phyloP scores from a whole-genome alignment of 2,329 filamentous ascomycete species.

The Coniochaeta sp. region DNA sequence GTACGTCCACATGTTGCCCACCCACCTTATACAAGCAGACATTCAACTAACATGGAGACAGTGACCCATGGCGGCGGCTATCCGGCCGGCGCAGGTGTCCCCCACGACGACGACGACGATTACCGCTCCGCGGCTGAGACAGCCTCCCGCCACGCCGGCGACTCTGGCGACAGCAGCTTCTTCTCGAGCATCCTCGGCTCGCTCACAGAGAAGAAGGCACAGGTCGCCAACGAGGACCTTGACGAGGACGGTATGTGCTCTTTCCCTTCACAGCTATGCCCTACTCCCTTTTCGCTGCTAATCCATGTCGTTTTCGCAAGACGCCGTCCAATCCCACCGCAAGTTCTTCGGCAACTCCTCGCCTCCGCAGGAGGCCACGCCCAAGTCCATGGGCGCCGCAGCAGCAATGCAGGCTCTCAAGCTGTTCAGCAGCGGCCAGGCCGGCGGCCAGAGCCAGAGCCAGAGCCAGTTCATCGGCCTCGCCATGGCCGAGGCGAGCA shows the following conservation, averaged over 20 bases:
- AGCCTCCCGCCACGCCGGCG: slow-evolving; percentile 37
- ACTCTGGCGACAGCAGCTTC: slow-evolving; percentile 36
- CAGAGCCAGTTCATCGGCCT: slow-evolving; percentile 78
- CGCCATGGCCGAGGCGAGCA: slow-evolving; percentile 82
- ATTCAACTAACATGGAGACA: slow-evolving; percentile 8
- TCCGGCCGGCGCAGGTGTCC: slow-evolving; percentile 24
- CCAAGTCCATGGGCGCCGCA: slow-evolving; percentile 56
- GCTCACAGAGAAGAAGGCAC: slow-evolving; percentile 40
- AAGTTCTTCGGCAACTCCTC: slow-evolving; percentile 56
- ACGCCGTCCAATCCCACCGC: slow-evolving; percentile 69
- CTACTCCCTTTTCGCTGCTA: not conserved
- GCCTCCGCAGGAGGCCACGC: slow-evolving; percentile 36
- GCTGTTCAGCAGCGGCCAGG: slow-evolving; percentile 59
- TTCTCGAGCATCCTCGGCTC: slow-evolving; percentile 40
- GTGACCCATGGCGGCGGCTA: slow-evolving; percentile 23
- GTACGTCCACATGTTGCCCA: slow-evolving; percentile 12
- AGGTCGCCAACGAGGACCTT: slow-evolving; percentile 35
- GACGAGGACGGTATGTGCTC: slow-evolving; percentile 40
- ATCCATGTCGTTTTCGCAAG: slow-evolving; percentile 12
- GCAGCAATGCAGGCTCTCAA: slow-evolving; percentile 78
- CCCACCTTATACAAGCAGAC: not conserved
- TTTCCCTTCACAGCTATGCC: not conserved
- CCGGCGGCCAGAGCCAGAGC: slow-evolving; percentile 38
- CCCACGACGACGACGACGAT: slow-evolving; percentile 37
- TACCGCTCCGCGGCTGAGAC: slow-evolving; percentile 38